These are phyloP conservation scores for Pythium apleroticum DNA, from an alignment of 352 stramenopile species.

Conservation along the genomic window DNA sequence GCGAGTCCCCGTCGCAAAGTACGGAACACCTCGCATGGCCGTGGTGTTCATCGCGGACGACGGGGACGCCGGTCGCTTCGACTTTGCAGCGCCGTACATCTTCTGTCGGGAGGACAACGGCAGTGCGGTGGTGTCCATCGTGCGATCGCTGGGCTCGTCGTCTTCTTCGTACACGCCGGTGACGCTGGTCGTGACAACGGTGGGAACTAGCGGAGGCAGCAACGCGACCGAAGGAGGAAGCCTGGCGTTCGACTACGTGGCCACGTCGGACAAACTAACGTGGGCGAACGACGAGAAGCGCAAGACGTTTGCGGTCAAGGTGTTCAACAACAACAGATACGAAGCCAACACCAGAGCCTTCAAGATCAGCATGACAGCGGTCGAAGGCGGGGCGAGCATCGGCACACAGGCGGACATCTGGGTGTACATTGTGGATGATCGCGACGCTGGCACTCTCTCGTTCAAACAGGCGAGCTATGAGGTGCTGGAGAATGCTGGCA, in stretches of 20 bases:
- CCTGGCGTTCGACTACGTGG: conserved; percentile 64
- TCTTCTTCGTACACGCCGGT: conserved; percentile 64
- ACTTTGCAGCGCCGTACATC: conserved; percentile 49
- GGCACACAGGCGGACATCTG: conserved; percentile 43
- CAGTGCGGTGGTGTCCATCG: conserved; percentile 53
- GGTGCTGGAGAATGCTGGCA: conserved; percentile 54
- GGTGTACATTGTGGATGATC: conserved; percentile 78
- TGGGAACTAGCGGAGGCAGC: conserved; percentile 35
- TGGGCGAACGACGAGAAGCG: conserved; percentile 55
- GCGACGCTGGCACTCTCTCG: conserved; percentile 66
- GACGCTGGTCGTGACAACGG: conserved; percentile 47
- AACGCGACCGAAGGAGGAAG: conserved; percentile 67
- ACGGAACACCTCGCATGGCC: conserved; percentile 32
- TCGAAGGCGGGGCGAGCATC: conserved; percentile 57
- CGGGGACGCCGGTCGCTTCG: conserved; percentile 60
- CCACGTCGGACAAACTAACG: conserved; percentile 42
- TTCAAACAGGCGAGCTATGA: conserved; percentile 56
- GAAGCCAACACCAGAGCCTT: conserved; percentile 44
- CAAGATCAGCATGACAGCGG: conserved; percentile 48
- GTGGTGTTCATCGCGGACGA: conserved; percentile 61
- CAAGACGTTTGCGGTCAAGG: conserved; percentile 58
- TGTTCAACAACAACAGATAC: conserved; percentile 78
- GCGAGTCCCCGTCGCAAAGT: conserved; percentile 34
- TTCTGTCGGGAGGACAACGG: conserved; percentile 71
- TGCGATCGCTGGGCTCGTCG: conserved; percentile 47